Percentiles rank a stretch among this genome's conserved stretches.
Evolutionary conservation across 345 rosid genomes (phyloP).

Genomic region (Eutrema japonicum): DNA sequence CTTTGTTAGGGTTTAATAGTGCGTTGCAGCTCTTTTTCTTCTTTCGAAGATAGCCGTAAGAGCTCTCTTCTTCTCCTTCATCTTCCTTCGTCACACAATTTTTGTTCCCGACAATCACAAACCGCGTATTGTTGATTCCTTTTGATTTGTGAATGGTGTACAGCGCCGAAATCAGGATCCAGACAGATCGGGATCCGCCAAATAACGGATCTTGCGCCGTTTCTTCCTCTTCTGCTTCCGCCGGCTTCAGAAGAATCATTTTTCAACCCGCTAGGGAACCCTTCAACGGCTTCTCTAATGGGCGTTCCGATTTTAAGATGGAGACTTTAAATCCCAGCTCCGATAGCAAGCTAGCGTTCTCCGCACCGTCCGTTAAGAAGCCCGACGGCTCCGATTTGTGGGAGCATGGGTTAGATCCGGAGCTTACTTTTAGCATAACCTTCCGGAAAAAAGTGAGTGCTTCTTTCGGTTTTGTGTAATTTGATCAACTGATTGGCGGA

Average conservation of each 20-base stretch:
- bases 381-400: slow-evolving; percentile 54
- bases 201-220: slow-evolving; percentile 45
- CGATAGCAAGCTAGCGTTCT: slow-evolving; percentile 33
- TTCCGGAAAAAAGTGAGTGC: slow-evolving; percentile 79
- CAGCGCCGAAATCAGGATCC: slow-evolving; percentile 33
- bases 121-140: slow-evolving; percentile 28
- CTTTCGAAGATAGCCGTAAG: slow-evolving; percentile 53
- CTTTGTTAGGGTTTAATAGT: slow-evolving; percentile 67
- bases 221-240: slow-evolving; percentile 42
- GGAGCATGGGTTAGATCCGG: slow-evolving; percentile 70
- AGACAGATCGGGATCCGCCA: slow-evolving; percentile 42
- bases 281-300: slow-evolving; percentile 48
- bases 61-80: slow-evolving; percentile 32
- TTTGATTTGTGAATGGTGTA: slow-evolving; percentile 38
- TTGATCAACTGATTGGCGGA: not conserved
- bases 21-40: slow-evolving; percentile 34
- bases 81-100: slow-evolving; percentile 20
- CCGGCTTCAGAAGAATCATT: slow-evolving; percentile 56
- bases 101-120: not conserved
- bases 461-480: slow-evolving; percentile 8
- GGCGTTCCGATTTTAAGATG: slow-evolving; percentile 60
- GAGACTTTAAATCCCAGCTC: slow-evolving; percentile 72
- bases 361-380: slow-evolving; percentile 45
- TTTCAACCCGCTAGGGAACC: slow-evolving; percentile 72
- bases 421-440: slow-evolving; percentile 61